Percentiles rank a stretch among this genome's conserved stretches.
Evolutionary conservation across 1,284 basidiomycete genomes (phyloP).

Genomic region (Sporisorium graminicola): DNA sequence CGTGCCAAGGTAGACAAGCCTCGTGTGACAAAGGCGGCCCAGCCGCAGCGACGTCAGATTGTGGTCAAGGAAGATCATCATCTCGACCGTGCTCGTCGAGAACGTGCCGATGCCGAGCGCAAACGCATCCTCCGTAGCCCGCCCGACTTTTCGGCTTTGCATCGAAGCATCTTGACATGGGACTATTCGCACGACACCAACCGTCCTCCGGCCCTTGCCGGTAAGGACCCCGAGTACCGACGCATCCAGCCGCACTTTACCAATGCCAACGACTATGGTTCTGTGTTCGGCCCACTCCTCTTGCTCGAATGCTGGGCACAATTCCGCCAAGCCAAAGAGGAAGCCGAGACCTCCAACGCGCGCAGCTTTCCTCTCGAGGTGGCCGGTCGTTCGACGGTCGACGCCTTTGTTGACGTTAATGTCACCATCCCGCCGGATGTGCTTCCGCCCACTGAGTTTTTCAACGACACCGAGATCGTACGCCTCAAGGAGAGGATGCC

Average conservation of each 20-base stretch:
- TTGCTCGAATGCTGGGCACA: slow-evolving; percentile 94
- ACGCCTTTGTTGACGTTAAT: slow-evolving; percentile 56
- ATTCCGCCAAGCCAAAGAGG: slow-evolving; percentile 79
- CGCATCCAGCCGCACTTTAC: slow-evolving; percentile 76
- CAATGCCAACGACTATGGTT: slow-evolving; percentile 79
- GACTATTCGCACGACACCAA: slow-evolving; percentile 80
- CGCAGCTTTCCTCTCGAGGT: slow-evolving; percentile 48
- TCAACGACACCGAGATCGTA: slow-evolving; percentile 74
- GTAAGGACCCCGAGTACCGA: slow-evolving; percentile 35
- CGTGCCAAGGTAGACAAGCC: slow-evolving; percentile 62
- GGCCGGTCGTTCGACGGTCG: slow-evolving; percentile 49
- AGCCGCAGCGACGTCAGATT: slow-evolving; percentile 77
- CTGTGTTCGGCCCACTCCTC: slow-evolving; percentile 86
- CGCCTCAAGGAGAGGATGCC: slow-evolving; percentile 83
- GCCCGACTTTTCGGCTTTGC: slow-evolving; percentile 84
- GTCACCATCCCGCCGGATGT: slow-evolving; percentile 38
- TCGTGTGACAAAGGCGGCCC: slow-evolving; percentile 70
- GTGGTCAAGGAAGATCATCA: slow-evolving; percentile 76
- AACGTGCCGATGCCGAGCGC: slow-evolving; percentile 54
- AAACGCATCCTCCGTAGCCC: slow-evolving; percentile 78
- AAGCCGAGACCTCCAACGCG: slow-evolving; percentile 72
- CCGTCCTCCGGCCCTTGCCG: slow-evolving; percentile 74
- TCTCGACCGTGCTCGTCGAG: slow-evolving; percentile 43
- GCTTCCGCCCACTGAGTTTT: slow-evolving; percentile 32
- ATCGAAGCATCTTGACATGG: slow-evolving; percentile 88